Conservation (phyloP, 106 monocot genomes). For the Gastrodia elata region DNA sequence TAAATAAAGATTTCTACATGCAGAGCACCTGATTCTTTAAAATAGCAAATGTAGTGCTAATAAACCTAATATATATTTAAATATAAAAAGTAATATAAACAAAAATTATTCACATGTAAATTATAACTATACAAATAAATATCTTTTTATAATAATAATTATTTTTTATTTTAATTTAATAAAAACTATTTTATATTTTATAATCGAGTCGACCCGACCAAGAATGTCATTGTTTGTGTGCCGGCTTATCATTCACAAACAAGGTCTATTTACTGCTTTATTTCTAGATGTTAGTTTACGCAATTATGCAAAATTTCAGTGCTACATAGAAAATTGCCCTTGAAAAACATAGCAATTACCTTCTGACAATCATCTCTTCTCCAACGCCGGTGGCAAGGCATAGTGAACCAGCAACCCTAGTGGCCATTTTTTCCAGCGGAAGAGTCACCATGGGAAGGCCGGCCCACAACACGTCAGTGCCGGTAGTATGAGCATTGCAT, state of each 20-base stretch:
- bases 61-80: no score
- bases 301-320: neutral
- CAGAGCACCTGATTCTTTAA: no score
- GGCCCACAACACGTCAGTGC: constrained; percentile 92
- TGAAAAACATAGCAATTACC: constrained; percentile 26
- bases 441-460: constrained; percentile 91
- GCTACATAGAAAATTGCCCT: neutral
- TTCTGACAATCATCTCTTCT: constrained; percentile 87
- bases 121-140: neutral
- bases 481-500: constrained; percentile 94
- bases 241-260: no score
- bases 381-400: constrained; percentile 88
- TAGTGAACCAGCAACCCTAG: constrained; percentile 88
- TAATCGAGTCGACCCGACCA: no score
- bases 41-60: no score
- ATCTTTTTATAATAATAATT: neutral
- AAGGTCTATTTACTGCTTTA: no score
- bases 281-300: neutral
- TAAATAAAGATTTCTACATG: no score
- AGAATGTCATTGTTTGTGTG: no score
- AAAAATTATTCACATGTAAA: no score
- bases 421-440: constrained; percentile 94
- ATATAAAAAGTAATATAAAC: no score
- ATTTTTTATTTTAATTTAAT: no score
- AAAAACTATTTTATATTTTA: no score